These are phyloP conservation scores for Circinella umbellata DNA, from an alignment of 371 early-diverging fungal genomes.

Conservation along the genomic window DNA sequence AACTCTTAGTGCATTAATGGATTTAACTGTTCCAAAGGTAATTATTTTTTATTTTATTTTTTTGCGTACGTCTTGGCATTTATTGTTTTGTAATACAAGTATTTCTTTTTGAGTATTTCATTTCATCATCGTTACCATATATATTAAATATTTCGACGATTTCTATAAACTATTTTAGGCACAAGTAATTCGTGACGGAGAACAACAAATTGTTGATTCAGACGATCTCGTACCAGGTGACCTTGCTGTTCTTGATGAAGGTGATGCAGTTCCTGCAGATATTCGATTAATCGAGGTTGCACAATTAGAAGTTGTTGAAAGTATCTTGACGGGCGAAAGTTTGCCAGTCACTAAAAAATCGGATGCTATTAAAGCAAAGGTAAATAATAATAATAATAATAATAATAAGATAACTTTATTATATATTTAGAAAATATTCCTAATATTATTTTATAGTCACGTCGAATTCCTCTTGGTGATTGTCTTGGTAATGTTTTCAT, in stretches of 20 bases:
- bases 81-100: background rate
- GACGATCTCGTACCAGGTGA: slow-evolving; percentile 89
- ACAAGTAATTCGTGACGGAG: slow-evolving; percentile 84
- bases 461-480: slow-evolving; percentile 72
- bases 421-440: no score
- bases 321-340: slow-evolving; percentile 88
- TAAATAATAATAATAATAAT: slow-evolving; percentile 11
- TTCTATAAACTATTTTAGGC: slow-evolving; percentile 43
- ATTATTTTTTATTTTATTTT: slow-evolving; percentile 2
- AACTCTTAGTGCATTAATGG: slow-evolving; percentile 88
- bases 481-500: slow-evolving; percentile 77
- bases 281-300: slow-evolving; percentile 81
- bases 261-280: slow-evolving; percentile 93
- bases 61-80: background rate
- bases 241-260: slow-evolving; percentile 84
- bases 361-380: slow-evolving; percentile 49
- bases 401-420: no score
- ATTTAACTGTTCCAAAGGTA: slow-evolving; percentile 81
- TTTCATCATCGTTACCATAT: background rate
- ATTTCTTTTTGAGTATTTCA: no score
- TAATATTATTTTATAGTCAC: slow-evolving; percentile 18
- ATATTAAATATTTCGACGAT: background rate
- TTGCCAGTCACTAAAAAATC: slow-evolving; percentile 73
- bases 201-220: slow-evolving; percentile 70
- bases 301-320: slow-evolving; percentile 86